Evolutionary conservation across 1,284 basidiomycete genomes (phyloP).

Genomic region (Exsudoporus floridanus): DNA sequence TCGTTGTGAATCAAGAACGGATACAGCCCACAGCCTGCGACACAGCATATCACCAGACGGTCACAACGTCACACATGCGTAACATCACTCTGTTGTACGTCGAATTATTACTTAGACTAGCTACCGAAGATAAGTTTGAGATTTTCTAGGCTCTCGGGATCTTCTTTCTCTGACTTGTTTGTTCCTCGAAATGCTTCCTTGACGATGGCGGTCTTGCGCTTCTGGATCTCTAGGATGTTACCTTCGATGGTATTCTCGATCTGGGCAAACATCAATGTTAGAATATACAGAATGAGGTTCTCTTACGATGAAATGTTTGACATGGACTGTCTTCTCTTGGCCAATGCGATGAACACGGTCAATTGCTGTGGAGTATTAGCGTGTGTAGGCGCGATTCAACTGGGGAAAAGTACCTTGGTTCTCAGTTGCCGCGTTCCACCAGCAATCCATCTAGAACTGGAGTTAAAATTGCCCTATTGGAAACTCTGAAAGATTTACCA

Average conservation of each 20-base stretch:
- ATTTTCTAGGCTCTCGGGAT: conserved; percentile 74
- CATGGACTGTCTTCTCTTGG: conserved; percentile 82
- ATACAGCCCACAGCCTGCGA: conserved; percentile 14
- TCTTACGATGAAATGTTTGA: conserved; percentile 87
- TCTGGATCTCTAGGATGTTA: conserved; percentile 85
- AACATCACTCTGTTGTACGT: conserved; percentile 21
- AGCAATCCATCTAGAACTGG: conserved; percentile 82
- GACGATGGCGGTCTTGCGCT: conserved; percentile 82
- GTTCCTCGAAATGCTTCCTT: conserved; percentile 72
- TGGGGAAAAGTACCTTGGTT: conserved; percentile 68
- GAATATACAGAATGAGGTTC: neutral
- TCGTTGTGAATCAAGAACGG: conserved; percentile 23
- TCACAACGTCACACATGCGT: conserved; percentile 29
- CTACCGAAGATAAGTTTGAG: conserved; percentile 37
- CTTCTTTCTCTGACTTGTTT: conserved; percentile 39
- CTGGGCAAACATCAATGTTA: conserved; percentile 38
- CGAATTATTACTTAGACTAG: neutral
- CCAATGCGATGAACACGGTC: conserved; percentile 83
- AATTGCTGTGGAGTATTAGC: conserved; percentile 50
- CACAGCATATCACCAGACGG: conserved; percentile 25
- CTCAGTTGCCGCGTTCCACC: conserved; percentile 92
- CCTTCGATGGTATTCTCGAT: conserved; percentile 75
- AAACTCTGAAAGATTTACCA: conserved; percentile 49
- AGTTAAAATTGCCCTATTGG: conserved; percentile 1
- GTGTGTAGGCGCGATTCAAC: conserved; percentile 9